Evolutionary conservation across 2,329 filamentous ascomycete genomes (phyloP).

Genomic region (Neonectria punicea): DNA sequence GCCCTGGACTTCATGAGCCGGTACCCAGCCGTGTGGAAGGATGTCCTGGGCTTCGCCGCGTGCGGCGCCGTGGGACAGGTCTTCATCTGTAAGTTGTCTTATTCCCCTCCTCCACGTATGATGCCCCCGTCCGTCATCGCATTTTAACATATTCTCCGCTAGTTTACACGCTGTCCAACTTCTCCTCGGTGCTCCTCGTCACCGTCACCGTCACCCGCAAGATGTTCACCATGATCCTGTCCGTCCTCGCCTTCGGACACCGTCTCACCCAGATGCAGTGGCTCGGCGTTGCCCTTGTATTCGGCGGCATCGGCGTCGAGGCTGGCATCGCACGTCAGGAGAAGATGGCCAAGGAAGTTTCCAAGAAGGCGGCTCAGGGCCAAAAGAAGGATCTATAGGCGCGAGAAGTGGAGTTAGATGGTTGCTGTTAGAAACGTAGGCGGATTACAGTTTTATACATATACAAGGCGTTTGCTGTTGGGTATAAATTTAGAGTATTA

Average conservation of each 20-base stretch:
- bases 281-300: constrained; percentile 91
- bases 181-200: constrained; percentile 90
- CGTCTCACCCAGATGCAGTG: constrained; percentile 88
- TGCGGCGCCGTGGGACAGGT: constrained; percentile 95
- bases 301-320: constrained; percentile 94
- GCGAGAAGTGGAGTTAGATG: neutral
- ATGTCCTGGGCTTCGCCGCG: constrained; percentile 88
- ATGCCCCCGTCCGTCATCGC: neutral
- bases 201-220: constrained; percentile 98
- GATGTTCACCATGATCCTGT: constrained; percentile 99
- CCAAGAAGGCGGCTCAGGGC: constrained; percentile 56
- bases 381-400: constrained; percentile 48
- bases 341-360: constrained; percentile 82
- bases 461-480: neutral
- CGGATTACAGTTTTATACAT: too few relatives aligned
- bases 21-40: constrained; percentile 84
- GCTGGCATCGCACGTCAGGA: constrained; percentile 82
- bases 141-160: constrained; percentile 30
- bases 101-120: neutral
- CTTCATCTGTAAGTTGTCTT: constrained; percentile 78
- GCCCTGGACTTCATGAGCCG: constrained; percentile 83
- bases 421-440: neutral
- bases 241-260: constrained; percentile 94
- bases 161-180: constrained; percentile 92
- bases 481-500: neutral